Conservation (phyloP, 2,329 filamentous ascomycete species). For the Geosmithia morbida region DNA sequence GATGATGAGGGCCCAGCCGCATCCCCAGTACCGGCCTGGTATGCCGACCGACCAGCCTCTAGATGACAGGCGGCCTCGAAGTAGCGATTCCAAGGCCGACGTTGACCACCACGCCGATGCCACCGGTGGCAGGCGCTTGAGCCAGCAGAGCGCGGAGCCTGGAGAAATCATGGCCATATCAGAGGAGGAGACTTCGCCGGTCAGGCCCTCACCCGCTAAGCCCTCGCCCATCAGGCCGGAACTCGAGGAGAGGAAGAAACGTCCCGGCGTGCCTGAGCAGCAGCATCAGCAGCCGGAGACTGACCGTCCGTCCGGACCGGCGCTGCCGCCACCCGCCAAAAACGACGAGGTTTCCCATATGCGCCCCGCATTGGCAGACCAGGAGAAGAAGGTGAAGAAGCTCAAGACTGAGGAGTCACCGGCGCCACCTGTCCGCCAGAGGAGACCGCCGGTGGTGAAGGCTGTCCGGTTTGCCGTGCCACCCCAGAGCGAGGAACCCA, state of each 20-base stretch:
- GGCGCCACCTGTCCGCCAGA: slow-evolving; percentile 1
- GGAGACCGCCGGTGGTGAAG: slow-evolving; percentile 14
- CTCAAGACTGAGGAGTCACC: not conserved
- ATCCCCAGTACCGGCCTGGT: slow-evolving; percentile 17
- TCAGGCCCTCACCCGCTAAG: slow-evolving; percentile 4
- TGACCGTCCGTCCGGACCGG: no score
- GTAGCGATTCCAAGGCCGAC: slow-evolving; percentile 37
- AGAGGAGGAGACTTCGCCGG: slow-evolving; percentile 16
- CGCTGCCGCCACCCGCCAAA: not conserved
- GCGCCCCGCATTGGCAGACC: not conserved
- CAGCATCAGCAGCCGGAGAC: no score
- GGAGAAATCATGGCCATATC: slow-evolving; percentile 28
- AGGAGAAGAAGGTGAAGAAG: not conserved
- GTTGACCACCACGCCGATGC: slow-evolving; percentile 12
- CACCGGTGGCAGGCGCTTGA: slow-evolving; percentile 19
- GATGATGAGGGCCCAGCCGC: slow-evolving; percentile 28
- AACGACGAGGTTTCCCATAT: not conserved
- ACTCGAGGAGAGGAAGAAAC: not conserved
- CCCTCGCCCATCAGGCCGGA: not conserved
- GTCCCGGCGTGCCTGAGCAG: not conserved
- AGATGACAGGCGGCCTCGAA: slow-evolving; percentile 30
- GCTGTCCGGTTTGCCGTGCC: slow-evolving; percentile 25
- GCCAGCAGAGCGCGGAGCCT: slow-evolving; percentile 28
- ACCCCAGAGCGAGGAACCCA: slow-evolving; percentile 13
- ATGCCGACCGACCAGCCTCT: slow-evolving; percentile 21